Evolutionary conservation across 2,329 filamentous ascomycete species (phyloP), one percentile per base, ranked within the genome.

Genomic region (Hypoxylon sp.): DNA sequence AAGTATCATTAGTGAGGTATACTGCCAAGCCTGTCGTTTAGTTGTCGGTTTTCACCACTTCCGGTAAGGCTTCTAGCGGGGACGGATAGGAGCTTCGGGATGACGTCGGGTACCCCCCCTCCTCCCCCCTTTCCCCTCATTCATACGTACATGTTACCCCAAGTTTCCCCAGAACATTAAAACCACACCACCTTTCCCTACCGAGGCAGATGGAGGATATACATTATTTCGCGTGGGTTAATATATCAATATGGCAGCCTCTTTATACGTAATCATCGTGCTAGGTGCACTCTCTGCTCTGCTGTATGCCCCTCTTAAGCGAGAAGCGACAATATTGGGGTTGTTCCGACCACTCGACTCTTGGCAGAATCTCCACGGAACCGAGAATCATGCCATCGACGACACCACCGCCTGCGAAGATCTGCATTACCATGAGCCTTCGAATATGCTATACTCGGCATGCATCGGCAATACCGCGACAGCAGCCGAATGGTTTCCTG

Each of bases 361-460:
- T 44, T 57, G 59, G 49, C 55, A 59, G 24, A 71, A 70, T 46
- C 30, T 71, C 15, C 66, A 70, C n/a, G 70, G 72, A 7, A 51
- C 66, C 11, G 69, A 73, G 48, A 71, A 66, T 6, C 58, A 46
- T 5, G 63, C 70, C 8, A 84, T 89, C 8, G 72, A 79, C 0
- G 82, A 85, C 64, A 88, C 87, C 0, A 71, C 78, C 2, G 79
- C 85, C 15, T 89, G 87, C 69, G 87, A 89, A 68, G 87, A 89
- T 63, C 49, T 89, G 3, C 86, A 89, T 68, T 80, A 86, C 57
- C 82, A 88, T 63, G 70, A 71, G 1, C 72, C 79, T 0, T 82
- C 80, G 15, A 78, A 81, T 0, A 60, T 80, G 6, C 72, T 89
- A 1, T 89, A 87, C 68, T 82, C 85, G 0, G 85, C 86, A 0